A percentile compares a stretch with the other conserved stretches of the same genome.
phyloP scores from a whole-genome alignment of 345 rosid genomes.

The Eucalyptus victrix region DNA sequence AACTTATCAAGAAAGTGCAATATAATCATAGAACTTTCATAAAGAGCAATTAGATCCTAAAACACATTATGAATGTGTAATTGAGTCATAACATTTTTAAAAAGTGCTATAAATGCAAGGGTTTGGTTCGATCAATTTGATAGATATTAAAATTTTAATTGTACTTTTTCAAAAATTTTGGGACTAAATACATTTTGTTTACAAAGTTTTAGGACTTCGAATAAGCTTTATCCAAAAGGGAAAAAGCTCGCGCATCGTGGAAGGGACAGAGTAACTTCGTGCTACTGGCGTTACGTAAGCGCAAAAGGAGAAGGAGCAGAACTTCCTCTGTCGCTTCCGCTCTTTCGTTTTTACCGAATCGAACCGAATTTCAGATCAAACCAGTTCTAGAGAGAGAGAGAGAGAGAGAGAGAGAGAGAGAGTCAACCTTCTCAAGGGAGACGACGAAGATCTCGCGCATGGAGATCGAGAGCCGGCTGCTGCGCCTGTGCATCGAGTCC shows the following conservation, averaged over 20 bases:
- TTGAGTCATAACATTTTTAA: rapidly evolving
- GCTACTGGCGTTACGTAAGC: not conserved
- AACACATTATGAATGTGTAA: too few relatives aligned
- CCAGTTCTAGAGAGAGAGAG: not conserved
- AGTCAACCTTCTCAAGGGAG: not conserved
- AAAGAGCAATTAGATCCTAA: too few relatives aligned
- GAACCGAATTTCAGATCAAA: not conserved
- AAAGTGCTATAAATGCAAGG: rapidly evolving
- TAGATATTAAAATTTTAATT: too few relatives aligned
- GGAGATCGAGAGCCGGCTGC: slow-evolving; percentile 33
- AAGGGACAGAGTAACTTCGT: not conserved
- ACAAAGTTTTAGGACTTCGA: too few relatives aligned
- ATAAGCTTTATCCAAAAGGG: too few relatives aligned
- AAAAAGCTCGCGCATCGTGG: not conserved
- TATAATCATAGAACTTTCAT: rapidly evolving
- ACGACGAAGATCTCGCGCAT: not conserved
- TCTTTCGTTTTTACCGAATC: not conserved
- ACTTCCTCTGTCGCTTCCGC: not conserved
- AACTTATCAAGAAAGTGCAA: too few relatives aligned
- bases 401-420: not conserved
- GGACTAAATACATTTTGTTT: too few relatives aligned
- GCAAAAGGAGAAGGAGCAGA: not conserved
- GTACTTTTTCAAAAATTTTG: too few relatives aligned
- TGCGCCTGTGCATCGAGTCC: slow-evolving; percentile 57
- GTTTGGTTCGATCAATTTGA: too few relatives aligned